Base-by-base conservation (phyloP, 768 basidiomycete genomes). In the Lepiota subincarnata region DNA sequence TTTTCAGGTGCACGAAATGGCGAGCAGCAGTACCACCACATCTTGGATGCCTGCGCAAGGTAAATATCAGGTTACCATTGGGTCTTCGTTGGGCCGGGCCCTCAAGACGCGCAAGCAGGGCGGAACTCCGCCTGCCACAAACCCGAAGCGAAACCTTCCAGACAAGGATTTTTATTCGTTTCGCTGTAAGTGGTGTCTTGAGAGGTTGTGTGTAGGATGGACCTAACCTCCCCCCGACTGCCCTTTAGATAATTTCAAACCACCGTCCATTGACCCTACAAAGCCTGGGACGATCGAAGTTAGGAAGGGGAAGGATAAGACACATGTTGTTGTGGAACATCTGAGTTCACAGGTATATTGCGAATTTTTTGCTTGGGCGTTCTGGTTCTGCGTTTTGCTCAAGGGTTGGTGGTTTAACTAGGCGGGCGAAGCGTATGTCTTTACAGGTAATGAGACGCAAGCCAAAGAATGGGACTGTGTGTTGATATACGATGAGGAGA, bases 91-190 rank as follows among this genome's bases (percentile, higher is more conserved):
- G 42, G 69, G 68, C n/a, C 76, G 80, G 52, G 79, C 83, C 3
- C 75, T 91, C 63, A 88, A 83, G 64, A 81, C 84, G 8, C 82
- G 87, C 61, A 86, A 83, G 64, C 78, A 79, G 19, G 83, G 82
- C 61, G 81, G 80, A 22, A 48, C 40, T 18, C 48, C 50, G 12
- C 64, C 69, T 7, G 57, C 73, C 60, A 42, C 69, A 56, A 53
- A 62, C 28, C 69, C 73, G 60, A 68, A 77, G 65, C 66, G 74
- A 35, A 74, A 74, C 52, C 69, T 81, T 50, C 82, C 84, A 22
- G 81, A 83, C 62, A 75, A 79, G 49, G 84, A 88, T 59, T 87
- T 88, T 67, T 87, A 85, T 64, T 82, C 86, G n/a, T 80, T 91
- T 61, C 77, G 86, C 59, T 91, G 89, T 89, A 57, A 58, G 84